Evolutionary conservation across 2,329 filamentous ascomycete species (phyloP).

Genomic region (Phialocephala subalpina): DNA sequence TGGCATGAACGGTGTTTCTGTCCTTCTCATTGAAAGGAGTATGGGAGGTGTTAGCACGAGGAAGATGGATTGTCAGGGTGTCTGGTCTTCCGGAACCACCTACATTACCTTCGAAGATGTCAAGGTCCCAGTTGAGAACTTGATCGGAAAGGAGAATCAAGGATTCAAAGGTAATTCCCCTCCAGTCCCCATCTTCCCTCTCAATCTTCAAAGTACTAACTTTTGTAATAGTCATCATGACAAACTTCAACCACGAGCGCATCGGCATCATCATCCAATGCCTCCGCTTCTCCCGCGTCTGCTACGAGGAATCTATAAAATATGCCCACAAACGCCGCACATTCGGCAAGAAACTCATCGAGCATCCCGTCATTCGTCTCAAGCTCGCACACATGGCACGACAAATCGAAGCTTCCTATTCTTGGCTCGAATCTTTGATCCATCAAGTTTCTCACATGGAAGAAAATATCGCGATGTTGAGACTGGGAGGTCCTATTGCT

Average conservation of each 20-base stretch:
- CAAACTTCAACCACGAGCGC: slow-evolving; percentile 99
- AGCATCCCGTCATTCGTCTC: slow-evolving; percentile 96
- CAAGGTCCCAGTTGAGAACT: slow-evolving; percentile 98
- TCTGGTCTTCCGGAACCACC: slow-evolving; percentile 93
- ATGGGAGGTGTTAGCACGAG: slow-evolving; percentile 88
- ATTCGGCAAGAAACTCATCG: slow-evolving; percentile 95
- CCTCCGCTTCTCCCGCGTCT: slow-evolving; percentile 92
- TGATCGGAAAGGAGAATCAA: slow-evolving; percentile 97
- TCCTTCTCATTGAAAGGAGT: slow-evolving; percentile 90
- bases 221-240: slow-evolving; percentile 83
- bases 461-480: slow-evolving; percentile 94
- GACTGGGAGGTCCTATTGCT: slow-evolving; percentile 93
- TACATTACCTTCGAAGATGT: slow-evolving; percentile 99
- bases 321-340: slow-evolving; percentile 97
- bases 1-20: slow-evolving; percentile 91
- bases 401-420: slow-evolving; percentile 96
- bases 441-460: slow-evolving; percentile 94
- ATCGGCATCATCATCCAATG: slow-evolving; percentile 99
- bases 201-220: neutral
- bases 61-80: slow-evolving; percentile 98
- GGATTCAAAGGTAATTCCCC: slow-evolving; percentile 78
- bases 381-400: slow-evolving; percentile 98
- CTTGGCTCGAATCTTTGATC: slow-evolving; percentile 95
- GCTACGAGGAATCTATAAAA: slow-evolving; percentile 95
- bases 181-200: neutral